A percentile compares a stretch with the other conserved stretches of the same genome.
Evolutionary conservation across 306 rosid genomes (phyloP).

Genomic region (Cicer pinnatifidum): DNA sequence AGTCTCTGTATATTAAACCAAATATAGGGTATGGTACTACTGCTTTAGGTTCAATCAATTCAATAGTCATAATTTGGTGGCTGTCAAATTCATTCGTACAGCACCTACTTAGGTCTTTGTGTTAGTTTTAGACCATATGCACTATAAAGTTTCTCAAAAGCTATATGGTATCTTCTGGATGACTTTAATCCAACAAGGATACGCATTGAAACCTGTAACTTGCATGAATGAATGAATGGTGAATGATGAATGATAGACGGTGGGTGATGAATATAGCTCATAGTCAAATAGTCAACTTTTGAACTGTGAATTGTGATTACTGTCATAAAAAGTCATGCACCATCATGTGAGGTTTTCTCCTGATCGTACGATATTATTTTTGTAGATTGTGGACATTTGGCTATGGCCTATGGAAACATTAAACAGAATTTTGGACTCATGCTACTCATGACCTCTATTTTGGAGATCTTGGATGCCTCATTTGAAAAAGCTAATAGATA

Average conservation of each 20-base stretch:
- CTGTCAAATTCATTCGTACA: constrained; percentile 47
- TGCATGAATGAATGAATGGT: constrained; percentile 34
- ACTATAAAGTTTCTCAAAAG: constrained; percentile 26
- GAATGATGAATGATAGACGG: constrained; percentile 25
- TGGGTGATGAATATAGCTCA: constrained; percentile 20
- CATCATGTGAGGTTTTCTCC: constrained; percentile 45
- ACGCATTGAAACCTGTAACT: constrained; percentile 19
- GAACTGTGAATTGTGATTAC: constrained; percentile 34
- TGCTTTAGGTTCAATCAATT: constrained; percentile 12
- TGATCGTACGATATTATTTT: constrained; percentile 33
- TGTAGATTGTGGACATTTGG: constrained; percentile 29
- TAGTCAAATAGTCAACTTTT: constrained; percentile 35
- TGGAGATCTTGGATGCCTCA: constrained; percentile 31
- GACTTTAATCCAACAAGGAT: constrained; percentile 4
- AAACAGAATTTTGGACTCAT: constrained; percentile 46
- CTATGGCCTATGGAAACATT: constrained; percentile 36
- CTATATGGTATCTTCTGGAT: neutral
- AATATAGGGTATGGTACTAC: constrained; percentile 34
- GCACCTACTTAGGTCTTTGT: constrained; percentile 47
- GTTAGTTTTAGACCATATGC: constrained; percentile 30
- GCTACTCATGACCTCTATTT: constrained; percentile 23
- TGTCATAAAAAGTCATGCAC: constrained; percentile 36
- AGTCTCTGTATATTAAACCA: constrained; percentile 24
- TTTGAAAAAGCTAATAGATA: constrained; percentile 31
- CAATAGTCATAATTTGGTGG: constrained; percentile 33